Evolutionary conservation across 2,329 filamentous ascomycete genomes (phyloP), one percentile per base, ranked within the genome.

Genomic region (Rutstroemia sp.): DNA sequence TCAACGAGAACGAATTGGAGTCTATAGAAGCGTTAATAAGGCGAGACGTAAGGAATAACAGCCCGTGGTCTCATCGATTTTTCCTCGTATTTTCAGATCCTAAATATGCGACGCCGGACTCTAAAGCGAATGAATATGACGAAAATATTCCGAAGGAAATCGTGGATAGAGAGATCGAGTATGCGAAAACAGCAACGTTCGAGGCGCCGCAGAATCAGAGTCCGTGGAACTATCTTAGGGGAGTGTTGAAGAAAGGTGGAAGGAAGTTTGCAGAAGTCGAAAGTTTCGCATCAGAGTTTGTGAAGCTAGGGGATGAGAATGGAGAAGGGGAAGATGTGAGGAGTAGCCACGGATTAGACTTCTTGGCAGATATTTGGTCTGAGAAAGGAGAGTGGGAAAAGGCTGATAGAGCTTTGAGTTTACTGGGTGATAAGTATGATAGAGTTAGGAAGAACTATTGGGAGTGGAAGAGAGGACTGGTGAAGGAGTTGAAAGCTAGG

Each of bases 41-140:
- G 57, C 76, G 82, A 37, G 94, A 99, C 71, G 84, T 97, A 58
- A 82, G 92, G 67, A 99, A 99, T 75, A 99, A 99, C 72, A 94
- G 88, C 46, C 94, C 92, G 16, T 99, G 94, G 94, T 95, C 92
- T 63, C 92, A 99, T 76, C 86, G 94, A 52, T 97, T 94, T 78
- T 96, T 92, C 71, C 71, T 97, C n/a, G 83, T 92, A 18, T 95
- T 96, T 63, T 80, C 81, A 70, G 76, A 79, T 76, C 86, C 78
- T 19, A 74, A 64, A 1, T 65, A 74, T 23, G 73, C 75, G 12
- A 83, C 79, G 0, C 66, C 72, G 4, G 74, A 69, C n/a, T 70
- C 71, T 7, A 74, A 74, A 27, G 76, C 80, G 2, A 81, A 78
- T 1, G 75, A 77, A 56, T 69, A 72, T 55, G 83, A 86, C 63